Base-by-base conservation (phyloP, 345 rosid genomes). In the Rhodomyrtus tomentosa region DNA sequence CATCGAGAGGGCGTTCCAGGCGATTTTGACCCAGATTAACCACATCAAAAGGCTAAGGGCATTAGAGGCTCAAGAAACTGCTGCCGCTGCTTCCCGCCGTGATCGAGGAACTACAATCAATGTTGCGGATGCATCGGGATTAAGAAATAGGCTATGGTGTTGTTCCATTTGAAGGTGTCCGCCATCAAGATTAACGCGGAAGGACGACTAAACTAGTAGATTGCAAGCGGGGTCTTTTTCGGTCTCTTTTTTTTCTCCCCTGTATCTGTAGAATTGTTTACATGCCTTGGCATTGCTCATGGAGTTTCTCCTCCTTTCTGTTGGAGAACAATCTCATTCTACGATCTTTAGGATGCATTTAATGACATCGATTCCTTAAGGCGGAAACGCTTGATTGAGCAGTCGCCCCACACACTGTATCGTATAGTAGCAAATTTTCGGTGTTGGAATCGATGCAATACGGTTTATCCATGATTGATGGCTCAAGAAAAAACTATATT, bases 31-130 rank as follows among this genome's bases (percentile, higher is more conserved):
- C 22, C 93, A 94, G 90, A 94, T 92, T 21, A 93, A 93, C 89
- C 93, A 91, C 85, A 92, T 93, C 85, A 86, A 92, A 56, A 93
- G 96, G 93, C 93, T 91, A 82, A 93, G 92, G 82, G 98, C 95
- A 51, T 84, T 93, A 87, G 94, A 94, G 56, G 94, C 96, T 42
- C 92, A 91, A 87, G 93, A 91, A 87, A 93, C 93, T 25, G 89
- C 92, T 10, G 93, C 93, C 38, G 89, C 85, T 58, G 74, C 90
- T 1, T 81, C 92, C 1, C 82, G 88, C 49, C 95, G 95, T 0
- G 91, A 92, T 4, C 96, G 93, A 85, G 94, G 95, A 81, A 91
- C 95, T 56, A 91, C 93, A 7, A 92, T 94, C 36, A 91, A 94
- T 50, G 93, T 93, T 74, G 85, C 86, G 12, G 93, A 94, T 83